Base-by-base conservation (phyloP, 139 green algal species). In the Klebsormidium nitens region DNA sequence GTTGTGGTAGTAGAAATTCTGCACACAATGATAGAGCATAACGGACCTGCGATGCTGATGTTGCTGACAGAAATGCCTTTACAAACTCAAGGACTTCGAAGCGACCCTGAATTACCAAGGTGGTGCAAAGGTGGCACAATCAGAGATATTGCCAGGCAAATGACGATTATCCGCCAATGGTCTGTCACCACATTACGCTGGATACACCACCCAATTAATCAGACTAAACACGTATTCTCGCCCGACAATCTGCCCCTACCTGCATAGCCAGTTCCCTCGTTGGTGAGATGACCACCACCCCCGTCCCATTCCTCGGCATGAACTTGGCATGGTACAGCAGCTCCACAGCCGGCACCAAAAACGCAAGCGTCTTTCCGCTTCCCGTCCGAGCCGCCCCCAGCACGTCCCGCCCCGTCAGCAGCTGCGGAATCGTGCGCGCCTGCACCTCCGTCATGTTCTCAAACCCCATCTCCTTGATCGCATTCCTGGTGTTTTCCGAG, bases 341-440 rank as follows among this genome's bases (percentile, higher is more conserved):
- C 87, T 99, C 94, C 3, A 89, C 72, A 28, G 75, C 82, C 5
- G 94, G 94, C 34, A 99, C 89, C 28, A 99, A 82, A 67, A 98
- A 99, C 1, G 94, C 93, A 5, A 99, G 82, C 26, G 94, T 98
- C 83, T 99, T 99, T 49, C 94, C 94, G n/a, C 88, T 95, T 3
- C 94, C 93, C 88, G 94, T 99, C 26, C 92, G 84, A 5, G 94
- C 94, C 2, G 93, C 92, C 2, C 89, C 94, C 59, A 99, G 86
- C 46, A 99, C 83, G 70, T 99, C 94, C 19, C 87, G 71, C 1
- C 94, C 94, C 5, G 86, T 78, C 57, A 99, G 82, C 48, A 97
- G 81, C 11, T 86, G 88, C 0, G 93, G 93, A 17, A 99, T 95
- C 38, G 88, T 95, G 34, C 90, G 77, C 37, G 94, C 93, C 79